Evolutionary conservation across 768 basidiomycete species (phyloP), one percentile per base, ranked within the genome.

Genomic region (Hygrophoropsis aurantiaca): DNA sequence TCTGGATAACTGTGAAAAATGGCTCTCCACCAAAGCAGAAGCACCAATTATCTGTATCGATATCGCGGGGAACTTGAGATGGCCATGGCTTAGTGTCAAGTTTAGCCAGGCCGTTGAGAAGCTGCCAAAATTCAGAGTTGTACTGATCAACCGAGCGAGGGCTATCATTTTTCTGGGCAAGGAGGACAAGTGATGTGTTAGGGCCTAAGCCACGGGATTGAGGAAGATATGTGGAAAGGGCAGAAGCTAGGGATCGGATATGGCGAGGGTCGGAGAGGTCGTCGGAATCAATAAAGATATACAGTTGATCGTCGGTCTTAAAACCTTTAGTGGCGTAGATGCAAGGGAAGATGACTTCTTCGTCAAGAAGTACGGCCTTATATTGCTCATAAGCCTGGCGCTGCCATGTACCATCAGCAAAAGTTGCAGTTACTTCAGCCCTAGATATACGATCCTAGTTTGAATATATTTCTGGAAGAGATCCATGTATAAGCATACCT

Each of bases 301-400:
- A 58, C 10, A 52, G 25, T 27, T 58, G 53, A 8, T 55, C 50
- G 7, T 58, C 57, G 10, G 47, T 55, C 26, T 58, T 58, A 39
- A 58, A 58, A 5, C 57, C 57, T 35, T 58, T 58, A 24, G 57
- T 50, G 2, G 57, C 57, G 4, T 58, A 58, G 23, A 58, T 30
- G 50, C 57, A 58, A 8, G 57, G 53, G 36, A 58, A 58, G 13
- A 58, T 23, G 10, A 58, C 16, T 7, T 58, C 53, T 27, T 58
- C 50, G 20, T 58, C 57, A 24, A 58, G 53, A 16, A 58, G 50
- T 19, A 58, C 57, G 11, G 24, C 51, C n/a, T 44, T 58, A 34
- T 46, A 58, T 36, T 55, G 53, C 23, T 58, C 53, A 21, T 58
- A 58, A 4, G 44, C 49, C 3, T 47, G 44, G 20, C 44, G 50